These are phyloP conservation scores for Scheffersomyces segobiensis DNA, from an alignment of 1,139 yeast species.

Conservation along the genomic window DNA sequence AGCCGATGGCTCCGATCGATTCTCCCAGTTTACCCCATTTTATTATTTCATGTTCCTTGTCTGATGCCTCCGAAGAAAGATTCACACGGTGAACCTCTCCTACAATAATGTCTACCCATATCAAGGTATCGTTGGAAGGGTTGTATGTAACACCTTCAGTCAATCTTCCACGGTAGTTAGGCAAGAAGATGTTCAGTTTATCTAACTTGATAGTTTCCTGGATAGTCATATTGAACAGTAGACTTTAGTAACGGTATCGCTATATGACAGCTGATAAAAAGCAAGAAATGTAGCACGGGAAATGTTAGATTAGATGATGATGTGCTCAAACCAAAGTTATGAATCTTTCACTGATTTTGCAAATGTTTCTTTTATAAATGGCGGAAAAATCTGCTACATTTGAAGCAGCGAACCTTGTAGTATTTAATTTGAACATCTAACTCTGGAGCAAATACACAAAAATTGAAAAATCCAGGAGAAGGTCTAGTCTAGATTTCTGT, in stretches of 20 bases:
- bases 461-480: neutral
- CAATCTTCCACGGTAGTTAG: conserved; percentile 51
- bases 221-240: neutral
- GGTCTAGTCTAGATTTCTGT: neutral
- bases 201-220: neutral
- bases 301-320: neutral
- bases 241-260: neutral
- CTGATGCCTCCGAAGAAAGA: conserved; percentile 21
- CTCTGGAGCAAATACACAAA: neutral
- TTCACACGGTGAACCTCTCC: conserved; percentile 57
- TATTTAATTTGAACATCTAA: neutral
- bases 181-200: conserved; percentile 32
- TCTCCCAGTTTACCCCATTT: conserved; percentile 16
- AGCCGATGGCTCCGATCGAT: conserved; percentile 63
- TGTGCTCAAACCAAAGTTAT: neutral
- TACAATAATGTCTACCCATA: conserved; percentile 70
- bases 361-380: too few species aligned
- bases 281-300: neutral
- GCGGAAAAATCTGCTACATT: neutral
- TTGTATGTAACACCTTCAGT: conserved; percentile 72
- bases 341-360: neutral
- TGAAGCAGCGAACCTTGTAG: neutral
- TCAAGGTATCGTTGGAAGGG: conserved; percentile 51
- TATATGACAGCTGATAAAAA: neutral
- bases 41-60: conserved; percentile 14